Conservation (phyloP, 805 yeast genomes). For the Cyberlindnera samutprakarnensis region DNA sequence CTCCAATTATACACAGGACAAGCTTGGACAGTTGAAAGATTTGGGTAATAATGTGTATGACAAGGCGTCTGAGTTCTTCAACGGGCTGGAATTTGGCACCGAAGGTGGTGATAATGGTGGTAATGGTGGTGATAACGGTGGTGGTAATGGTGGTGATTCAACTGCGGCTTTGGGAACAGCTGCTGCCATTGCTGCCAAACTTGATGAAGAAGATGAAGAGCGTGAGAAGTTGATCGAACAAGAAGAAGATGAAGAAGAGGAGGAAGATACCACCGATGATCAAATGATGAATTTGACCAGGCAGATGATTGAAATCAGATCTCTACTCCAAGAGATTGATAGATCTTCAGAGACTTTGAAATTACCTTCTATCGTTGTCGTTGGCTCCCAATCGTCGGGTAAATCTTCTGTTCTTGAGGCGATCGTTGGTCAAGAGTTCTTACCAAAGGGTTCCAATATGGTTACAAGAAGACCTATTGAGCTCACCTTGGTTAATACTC, state of each 20-base stretch:
- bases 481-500: constrained; percentile 82
- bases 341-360: constrained; percentile 65
- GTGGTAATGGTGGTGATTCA: constrained; percentile 30
- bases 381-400: constrained; percentile 97
- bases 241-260: constrained; percentile 48
- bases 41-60: constrained; percentile 49
- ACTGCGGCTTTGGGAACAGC: constrained; percentile 50
- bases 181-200: constrained; percentile 41
- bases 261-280: constrained; percentile 54
- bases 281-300: constrained; percentile 86
- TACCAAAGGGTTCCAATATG: constrained; percentile 97
- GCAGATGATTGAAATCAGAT: constrained; percentile 94
- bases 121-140: constrained; percentile 12
- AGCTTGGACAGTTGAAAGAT: constrained; percentile 54
- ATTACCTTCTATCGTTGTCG: constrained; percentile 90
- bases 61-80: constrained; percentile 19
- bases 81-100: constrained; percentile 18
- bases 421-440: constrained; percentile 94
- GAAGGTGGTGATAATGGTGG: constrained; percentile 15
- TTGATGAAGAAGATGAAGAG: constrained; percentile 36
- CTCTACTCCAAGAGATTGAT: constrained; percentile 68
- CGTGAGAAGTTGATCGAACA: constrained; percentile 28
- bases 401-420: constrained; percentile 94
- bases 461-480: constrained; percentile 97
- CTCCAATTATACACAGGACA: constrained; percentile 59